Percentiles rank a stretch among this genome's conserved stretches.
Evolutionary conservation across 2,329 filamentous ascomycete species (phyloP).

Genomic region (Aspergillus fischeri): DNA sequence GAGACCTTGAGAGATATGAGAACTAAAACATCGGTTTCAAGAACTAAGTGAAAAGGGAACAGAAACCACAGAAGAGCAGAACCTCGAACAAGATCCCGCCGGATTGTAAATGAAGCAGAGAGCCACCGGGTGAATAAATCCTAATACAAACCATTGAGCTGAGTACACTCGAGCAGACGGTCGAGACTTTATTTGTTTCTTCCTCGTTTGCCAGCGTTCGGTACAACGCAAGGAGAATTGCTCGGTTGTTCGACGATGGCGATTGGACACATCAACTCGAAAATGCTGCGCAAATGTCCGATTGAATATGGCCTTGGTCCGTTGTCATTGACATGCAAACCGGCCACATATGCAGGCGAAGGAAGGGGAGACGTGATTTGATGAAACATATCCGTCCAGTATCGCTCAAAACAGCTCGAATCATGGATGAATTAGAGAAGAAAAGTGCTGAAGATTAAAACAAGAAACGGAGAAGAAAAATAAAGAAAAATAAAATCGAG

Average conservation of each 20-base stretch:
- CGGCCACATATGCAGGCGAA: not conserved
- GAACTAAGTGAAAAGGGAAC: not conserved
- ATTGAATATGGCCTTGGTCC: not conserved
- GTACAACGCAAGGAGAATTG: not conserved
- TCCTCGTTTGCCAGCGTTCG: not conserved
- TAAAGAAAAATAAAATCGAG: conserved; percentile 12
- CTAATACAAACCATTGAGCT: not conserved
- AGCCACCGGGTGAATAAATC: not conserved
- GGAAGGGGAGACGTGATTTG: not conserved
- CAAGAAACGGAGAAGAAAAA: conserved; percentile 12
- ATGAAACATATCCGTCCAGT: not conserved
- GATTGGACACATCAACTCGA: not conserved
- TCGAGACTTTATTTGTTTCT: not conserved
- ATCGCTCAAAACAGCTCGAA: not conserved
- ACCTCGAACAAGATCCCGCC: not conserved
- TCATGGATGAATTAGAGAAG: conserved; percentile 10
- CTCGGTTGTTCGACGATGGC: not conserved
- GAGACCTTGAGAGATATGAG: not conserved
- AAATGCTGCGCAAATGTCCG: not conserved
- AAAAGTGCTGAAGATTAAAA: conserved; percentile 8
- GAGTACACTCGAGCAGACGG: not conserved
- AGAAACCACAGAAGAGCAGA: not conserved
- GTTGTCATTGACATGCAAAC: not conserved
- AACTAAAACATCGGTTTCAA: not conserved
- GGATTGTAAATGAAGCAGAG: not conserved